phyloP scores from a whole-genome alignment of 345 rosid genomes.

The Dovyalis caffra region DNA sequence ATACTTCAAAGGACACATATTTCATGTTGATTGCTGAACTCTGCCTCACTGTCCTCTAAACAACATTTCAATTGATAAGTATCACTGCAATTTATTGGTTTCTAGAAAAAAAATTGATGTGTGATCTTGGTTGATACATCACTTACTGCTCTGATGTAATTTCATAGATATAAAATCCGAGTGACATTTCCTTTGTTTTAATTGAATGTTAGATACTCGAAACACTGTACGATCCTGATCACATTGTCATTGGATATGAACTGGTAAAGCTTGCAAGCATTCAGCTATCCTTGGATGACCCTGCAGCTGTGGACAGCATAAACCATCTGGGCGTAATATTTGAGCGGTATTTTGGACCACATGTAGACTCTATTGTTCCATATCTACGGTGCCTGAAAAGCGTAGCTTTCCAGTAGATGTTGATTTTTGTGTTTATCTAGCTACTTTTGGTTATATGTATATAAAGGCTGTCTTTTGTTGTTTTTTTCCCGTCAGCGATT shows the following conservation, averaged over 20 bases:
- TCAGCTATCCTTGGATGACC: slow-evolving; percentile 50
- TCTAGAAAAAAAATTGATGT: too few species aligned
- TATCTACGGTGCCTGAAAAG: slow-evolving; percentile 41
- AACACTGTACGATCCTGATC: slow-evolving; percentile 56
- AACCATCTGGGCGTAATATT: slow-evolving; percentile 43
- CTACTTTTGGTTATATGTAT: neutral
- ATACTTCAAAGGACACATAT: neutral
- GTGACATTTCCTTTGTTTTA: slow-evolving; percentile 12
- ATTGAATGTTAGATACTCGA: slow-evolving; percentile 52
- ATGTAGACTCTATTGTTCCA: slow-evolving; percentile 47
- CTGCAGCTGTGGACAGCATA: slow-evolving; percentile 36
- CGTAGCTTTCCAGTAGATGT: slow-evolving; percentile 14
- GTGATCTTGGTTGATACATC: neutral
- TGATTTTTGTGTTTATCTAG: neutral
- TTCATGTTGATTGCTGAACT: neutral
- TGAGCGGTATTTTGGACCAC: slow-evolving; percentile 50
- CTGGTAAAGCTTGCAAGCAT: slow-evolving; percentile 73
- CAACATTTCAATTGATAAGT: neutral
- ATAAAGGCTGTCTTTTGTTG: too few species aligned
- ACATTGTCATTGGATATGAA: slow-evolving; percentile 75
- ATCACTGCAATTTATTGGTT: neutral
- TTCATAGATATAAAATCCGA: neutral
- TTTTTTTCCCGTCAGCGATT: too few species aligned
- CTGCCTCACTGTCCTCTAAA: too few species aligned
- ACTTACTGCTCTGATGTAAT: neutral